Percentiles rank a stretch among this genome's conserved stretches.
phyloP scores from a whole-genome alignment of 768 basidiomycete genomes.

The Xerocomellus chrysenteron region DNA sequence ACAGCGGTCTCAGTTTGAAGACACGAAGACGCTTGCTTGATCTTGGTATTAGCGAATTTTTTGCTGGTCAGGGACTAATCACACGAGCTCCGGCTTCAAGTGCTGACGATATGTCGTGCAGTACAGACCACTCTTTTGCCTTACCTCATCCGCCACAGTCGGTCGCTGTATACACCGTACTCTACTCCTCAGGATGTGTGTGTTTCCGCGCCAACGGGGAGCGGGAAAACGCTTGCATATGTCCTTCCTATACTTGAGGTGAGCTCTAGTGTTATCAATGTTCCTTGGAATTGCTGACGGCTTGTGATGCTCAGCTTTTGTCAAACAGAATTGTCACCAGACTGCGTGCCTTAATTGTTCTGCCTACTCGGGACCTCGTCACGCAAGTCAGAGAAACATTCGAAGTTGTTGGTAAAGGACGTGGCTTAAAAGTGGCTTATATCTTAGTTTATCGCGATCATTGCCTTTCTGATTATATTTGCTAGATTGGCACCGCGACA shows the following conservation, averaged over 20 bases:
- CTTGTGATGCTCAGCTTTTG: conserved; percentile 50
- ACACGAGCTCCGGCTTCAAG: background rate
- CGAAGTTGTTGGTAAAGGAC: conserved; percentile 80
- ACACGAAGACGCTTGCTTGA: conserved; percentile 65
- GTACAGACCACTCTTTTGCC: conserved; percentile 91
- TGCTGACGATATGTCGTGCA: conserved; percentile 34
- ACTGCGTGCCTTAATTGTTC: conserved; percentile 81
- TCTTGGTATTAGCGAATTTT: conserved; percentile 81
- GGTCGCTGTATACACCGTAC: conserved; percentile 63
- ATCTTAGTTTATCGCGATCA: background rate
- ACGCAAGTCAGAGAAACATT: conserved; percentile 91
- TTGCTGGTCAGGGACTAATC: conserved; percentile 64
- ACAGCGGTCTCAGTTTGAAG: conserved; percentile 54
- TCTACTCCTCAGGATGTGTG: conserved; percentile 77
- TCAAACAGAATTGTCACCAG: conserved; percentile 75
- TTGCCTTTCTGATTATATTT: conserved; percentile 3
- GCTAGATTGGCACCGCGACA: conserved; percentile 74
- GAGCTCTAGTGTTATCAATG: conserved; percentile 4
- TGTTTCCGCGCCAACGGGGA: conserved; percentile 96
- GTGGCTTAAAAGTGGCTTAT: conserved; percentile 70
- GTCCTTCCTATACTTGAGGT: conserved; percentile 91
- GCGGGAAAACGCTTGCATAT: conserved; percentile 97
- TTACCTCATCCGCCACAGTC: conserved; percentile 58
- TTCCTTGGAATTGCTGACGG: background rate
- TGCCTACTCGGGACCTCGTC: conserved; percentile 94